Evolutionary conservation across 495 filamentous ascomycete species (phyloP).

Genomic region (Achaetomiella virescens): DNA sequence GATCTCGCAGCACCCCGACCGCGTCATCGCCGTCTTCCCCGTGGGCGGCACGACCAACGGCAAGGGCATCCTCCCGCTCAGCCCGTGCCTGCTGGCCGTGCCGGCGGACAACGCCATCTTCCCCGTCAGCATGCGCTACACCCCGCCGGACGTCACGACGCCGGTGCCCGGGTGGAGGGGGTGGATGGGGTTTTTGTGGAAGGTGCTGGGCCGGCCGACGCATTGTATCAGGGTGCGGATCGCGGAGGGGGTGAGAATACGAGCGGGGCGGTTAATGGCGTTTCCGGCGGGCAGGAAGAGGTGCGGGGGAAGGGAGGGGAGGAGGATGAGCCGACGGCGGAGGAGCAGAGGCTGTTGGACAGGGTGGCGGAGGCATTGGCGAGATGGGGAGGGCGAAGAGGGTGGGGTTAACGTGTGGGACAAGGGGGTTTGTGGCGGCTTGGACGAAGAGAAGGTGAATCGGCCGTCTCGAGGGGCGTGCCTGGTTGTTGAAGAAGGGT

Average conservation of each 20-base stretch:
- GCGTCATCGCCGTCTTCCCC: conserved; percentile 78
- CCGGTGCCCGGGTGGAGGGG: conserved; percentile 59
- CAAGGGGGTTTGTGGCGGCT: conserved; percentile 72
- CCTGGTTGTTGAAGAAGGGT: no score
- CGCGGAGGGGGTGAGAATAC: conserved; percentile 56
- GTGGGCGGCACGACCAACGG: conserved; percentile 94
- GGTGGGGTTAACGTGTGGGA: conserved; percentile 75
- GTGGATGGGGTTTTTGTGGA: conserved; percentile 72
- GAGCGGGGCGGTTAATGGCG: conserved; percentile 23
- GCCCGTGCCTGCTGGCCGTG: conserved; percentile 60
- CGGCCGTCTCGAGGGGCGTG: no score
- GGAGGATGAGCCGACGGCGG: conserved; percentile 38
- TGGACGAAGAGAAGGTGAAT: conserved; percentile 37
- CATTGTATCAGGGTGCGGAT: conserved; percentile 88
- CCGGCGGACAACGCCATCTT: conserved; percentile 67
- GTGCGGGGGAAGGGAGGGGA: conserved; percentile 32
- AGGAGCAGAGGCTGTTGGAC: conserved; percentile 62
- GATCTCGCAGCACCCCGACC: conserved; percentile 58
- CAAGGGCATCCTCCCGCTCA: conserved; percentile 78
- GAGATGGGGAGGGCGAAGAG: conserved; percentile 87
- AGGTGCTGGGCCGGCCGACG: conserved; percentile 72
- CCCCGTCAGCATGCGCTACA: conserved; percentile 82
- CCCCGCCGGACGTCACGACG: conserved; percentile 81
- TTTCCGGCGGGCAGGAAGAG: conserved; percentile 30
- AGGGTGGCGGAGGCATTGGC: conserved; percentile 78